Base-by-base conservation (phyloP, 768 basidiomycete genomes). In the Amanita thiersii region DNA sequence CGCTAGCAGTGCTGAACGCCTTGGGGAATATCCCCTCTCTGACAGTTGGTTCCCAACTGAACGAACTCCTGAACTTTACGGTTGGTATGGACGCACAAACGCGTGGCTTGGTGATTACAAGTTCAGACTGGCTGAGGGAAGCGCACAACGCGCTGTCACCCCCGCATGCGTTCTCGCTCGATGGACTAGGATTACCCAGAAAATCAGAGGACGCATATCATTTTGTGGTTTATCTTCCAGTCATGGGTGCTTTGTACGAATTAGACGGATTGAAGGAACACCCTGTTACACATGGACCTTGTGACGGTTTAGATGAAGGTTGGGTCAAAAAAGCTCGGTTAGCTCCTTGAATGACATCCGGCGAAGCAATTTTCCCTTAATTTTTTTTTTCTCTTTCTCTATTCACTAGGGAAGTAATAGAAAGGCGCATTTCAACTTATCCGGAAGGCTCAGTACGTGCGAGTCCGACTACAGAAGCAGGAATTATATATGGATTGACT, bases 91-190 rank as follows among this genome's bases (percentile, higher is more conserved):
- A 92, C 54, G 75, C 91, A 5, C 82, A 87, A 57, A 88, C 74
- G 45, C 78, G 85, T 45, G 87, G 87, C 23, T 71, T 89, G 59
- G 81, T 77, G 12, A 73, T 91, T 40, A 87, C 86, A 12, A 86
- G 83, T 48, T 73, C 83, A 28, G 81, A 85, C 56, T 88, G 82
- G 79, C 67, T 86, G 39, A 67, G 83, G 24, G 79, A 84, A 51
- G 84, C 87, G 11, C 94, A 99, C 58, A 99, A 99, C 55, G 76
- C 88, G 12, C 81, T 98, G 50, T 90, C 93, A 8, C 88, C 91
- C 26, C 90, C 92, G 10, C 84, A 75, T 44, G 79, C 88, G 0
- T 86, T 96, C 50, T 88, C 88, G 4, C 65, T 94, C 40, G 87
- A 91, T 53, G 89, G 91, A 14, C 71, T 90, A 17, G 81, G 77